These are phyloP conservation scores for Phytophthora pisi DNA, from an alignment of 352 stramenopile genomes.

Conservation along the genomic window DNA sequence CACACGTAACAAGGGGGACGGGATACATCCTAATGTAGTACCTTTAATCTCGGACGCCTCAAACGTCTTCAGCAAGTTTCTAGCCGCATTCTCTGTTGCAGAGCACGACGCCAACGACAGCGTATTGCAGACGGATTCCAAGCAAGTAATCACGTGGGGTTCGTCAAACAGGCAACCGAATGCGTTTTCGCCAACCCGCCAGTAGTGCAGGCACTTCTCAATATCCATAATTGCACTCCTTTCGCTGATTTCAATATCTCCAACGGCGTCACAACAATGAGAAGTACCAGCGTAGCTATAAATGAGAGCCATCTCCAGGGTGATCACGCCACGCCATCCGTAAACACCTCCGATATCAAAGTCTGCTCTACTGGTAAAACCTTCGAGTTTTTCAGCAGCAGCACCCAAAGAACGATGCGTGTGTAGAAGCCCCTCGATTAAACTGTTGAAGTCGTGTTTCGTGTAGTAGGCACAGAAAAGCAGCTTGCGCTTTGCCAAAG, in stretches of 20 bases:
- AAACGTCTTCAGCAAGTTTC: slow-evolving; percentile 42
- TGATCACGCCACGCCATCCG: slow-evolving; percentile 65
- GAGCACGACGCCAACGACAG: slow-evolving; percentile 62
- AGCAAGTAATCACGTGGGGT: slow-evolving; percentile 35
- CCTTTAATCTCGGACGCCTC: slow-evolving; percentile 7
- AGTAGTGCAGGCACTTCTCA: slow-evolving; percentile 50
- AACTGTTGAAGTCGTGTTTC: slow-evolving; percentile 18
- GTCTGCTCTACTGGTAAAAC: neutral
- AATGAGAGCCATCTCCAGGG: slow-evolving; percentile 56
- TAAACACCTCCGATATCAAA: slow-evolving; percentile 56
- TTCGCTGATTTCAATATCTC: slow-evolving; percentile 35
- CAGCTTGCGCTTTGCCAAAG: slow-evolving; percentile 40
- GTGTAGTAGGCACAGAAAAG: slow-evolving; percentile 47
- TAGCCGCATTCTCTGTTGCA: slow-evolving; percentile 42
- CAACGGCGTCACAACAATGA: neutral
- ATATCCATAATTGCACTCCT: slow-evolving; percentile 51
- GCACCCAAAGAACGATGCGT: slow-evolving; percentile 31
- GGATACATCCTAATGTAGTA: slow-evolving; percentile 10
- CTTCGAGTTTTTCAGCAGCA: slow-evolving; percentile 27
- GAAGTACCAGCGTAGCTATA: slow-evolving; percentile 36
- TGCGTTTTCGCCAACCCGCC: slow-evolving; percentile 9
- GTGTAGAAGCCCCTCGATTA: slow-evolving; percentile 33
- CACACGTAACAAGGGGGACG: slow-evolving; percentile 32
- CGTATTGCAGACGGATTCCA: slow-evolving; percentile 61
- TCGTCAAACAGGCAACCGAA: slow-evolving; percentile 44